Conservation (phyloP, 2,329 filamentous ascomycete species). For the Penicillium thymicola region DNA sequence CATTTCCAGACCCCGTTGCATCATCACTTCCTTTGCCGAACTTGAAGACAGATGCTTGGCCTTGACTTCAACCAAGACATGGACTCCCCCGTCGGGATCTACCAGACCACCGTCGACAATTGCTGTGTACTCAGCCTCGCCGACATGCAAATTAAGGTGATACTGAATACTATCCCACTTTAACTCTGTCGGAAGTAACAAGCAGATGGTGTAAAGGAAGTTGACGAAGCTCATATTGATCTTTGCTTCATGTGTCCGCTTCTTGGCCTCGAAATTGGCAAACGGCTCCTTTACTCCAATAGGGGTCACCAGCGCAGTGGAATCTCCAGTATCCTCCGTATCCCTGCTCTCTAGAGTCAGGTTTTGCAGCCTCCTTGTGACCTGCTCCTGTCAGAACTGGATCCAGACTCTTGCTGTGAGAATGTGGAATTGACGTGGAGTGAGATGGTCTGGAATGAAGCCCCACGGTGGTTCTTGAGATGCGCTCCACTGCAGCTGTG, state of each 20-base stretch:
- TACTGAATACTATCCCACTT: neutral
- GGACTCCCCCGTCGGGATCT: neutral
- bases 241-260: neutral
- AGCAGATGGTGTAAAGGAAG: neutral
- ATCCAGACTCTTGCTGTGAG: too few relatives aligned
- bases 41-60: neutral
- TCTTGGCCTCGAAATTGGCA: too few relatives aligned
- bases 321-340: too few relatives aligned
- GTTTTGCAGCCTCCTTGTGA: too few relatives aligned
- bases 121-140: neutral
- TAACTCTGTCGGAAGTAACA: neutral
- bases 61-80: neutral
- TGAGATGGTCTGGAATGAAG: too few relatives aligned
- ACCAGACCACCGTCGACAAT: neutral
- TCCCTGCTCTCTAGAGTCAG: too few relatives aligned
- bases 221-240: neutral
- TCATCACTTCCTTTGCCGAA: neutral
- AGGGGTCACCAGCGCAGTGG: too few relatives aligned
- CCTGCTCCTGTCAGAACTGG: too few relatives aligned
- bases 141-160: neutral
- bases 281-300: too few relatives aligned
- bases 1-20: neutral
- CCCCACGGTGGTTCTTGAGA: too few relatives aligned
- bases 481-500: too few relatives aligned
- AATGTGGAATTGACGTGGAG: too few relatives aligned